These are phyloP conservation scores for Suillus plorans DNA, from an alignment of 768 basidiomycete genomes.

Conservation along the genomic window DNA sequence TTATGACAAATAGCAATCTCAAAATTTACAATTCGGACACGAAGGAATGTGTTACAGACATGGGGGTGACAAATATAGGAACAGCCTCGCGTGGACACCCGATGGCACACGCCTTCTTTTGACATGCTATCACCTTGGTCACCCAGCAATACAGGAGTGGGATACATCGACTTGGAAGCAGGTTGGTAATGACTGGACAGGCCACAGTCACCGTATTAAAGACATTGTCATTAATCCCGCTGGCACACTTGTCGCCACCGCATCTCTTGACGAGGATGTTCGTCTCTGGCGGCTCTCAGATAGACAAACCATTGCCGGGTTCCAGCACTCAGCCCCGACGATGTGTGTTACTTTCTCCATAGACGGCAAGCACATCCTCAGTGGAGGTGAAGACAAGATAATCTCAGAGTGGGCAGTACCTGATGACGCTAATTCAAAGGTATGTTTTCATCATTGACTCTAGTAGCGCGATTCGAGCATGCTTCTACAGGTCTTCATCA, in stretches of 20 bases:
- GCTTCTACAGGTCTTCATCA: neutral
- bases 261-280: neutral
- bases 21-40: neutral
- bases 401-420: neutral
- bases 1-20: neutral
- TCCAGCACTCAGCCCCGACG: neutral
- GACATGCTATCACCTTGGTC: neutral
- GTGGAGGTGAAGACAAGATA: neutral
- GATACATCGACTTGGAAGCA: neutral
- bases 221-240: neutral
- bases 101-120: neutral
- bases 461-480: neutral
- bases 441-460: neutral
- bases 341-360: neutral
- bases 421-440: neutral
- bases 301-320: neutral
- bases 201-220: neutral
- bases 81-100: neutral
- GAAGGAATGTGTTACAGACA: neutral
- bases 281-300: neutral
- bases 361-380: neutral
- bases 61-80: neutral
- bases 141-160: neutral
- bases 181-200: neutral
- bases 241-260: neutral